Conservation (phyloP, 2,329 filamentous ascomycete genomes). For the Mollisia scopiformis region DNA sequence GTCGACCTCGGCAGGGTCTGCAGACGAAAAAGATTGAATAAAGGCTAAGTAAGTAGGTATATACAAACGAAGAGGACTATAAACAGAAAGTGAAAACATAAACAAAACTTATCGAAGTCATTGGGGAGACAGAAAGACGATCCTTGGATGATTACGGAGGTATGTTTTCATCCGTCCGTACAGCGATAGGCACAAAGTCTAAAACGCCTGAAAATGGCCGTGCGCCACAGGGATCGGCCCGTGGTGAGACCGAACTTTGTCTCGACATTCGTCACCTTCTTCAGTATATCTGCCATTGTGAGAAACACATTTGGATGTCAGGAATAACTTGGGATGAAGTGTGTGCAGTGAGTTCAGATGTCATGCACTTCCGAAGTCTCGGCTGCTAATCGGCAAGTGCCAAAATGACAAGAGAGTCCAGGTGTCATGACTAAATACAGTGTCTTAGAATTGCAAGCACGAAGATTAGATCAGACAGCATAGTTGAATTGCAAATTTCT, state of each 20-base stretch:
- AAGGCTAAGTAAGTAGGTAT: too few relatives aligned
- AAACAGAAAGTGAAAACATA: not conserved
- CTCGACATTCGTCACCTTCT: not conserved
- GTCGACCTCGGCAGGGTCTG: not conserved
- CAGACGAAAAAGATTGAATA: not conserved
- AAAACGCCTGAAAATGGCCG: not conserved
- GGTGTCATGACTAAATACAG: too few relatives aligned
- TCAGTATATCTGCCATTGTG: too few relatives aligned
- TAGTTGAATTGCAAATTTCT: too few relatives aligned
- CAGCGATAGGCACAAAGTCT: not conserved
- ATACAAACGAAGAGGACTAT: not conserved
- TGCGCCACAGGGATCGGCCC: not conserved
- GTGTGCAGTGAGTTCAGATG: too few relatives aligned
- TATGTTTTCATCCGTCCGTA: not conserved
- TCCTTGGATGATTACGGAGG: not conserved
- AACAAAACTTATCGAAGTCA: not conserved
- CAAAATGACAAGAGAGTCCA: too few relatives aligned
- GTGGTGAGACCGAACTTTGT: not conserved
- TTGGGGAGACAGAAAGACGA: not conserved
- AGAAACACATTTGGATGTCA: not conserved
- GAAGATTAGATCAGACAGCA: too few relatives aligned
- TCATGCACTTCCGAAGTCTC: too few relatives aligned
- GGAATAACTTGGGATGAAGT: too few relatives aligned
- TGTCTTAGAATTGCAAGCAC: too few relatives aligned
- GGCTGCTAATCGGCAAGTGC: too few relatives aligned